Conservation (phyloP, 2,329 filamentous ascomycete genomes). For the Aspergillus fumigatiaffinis region DNA sequence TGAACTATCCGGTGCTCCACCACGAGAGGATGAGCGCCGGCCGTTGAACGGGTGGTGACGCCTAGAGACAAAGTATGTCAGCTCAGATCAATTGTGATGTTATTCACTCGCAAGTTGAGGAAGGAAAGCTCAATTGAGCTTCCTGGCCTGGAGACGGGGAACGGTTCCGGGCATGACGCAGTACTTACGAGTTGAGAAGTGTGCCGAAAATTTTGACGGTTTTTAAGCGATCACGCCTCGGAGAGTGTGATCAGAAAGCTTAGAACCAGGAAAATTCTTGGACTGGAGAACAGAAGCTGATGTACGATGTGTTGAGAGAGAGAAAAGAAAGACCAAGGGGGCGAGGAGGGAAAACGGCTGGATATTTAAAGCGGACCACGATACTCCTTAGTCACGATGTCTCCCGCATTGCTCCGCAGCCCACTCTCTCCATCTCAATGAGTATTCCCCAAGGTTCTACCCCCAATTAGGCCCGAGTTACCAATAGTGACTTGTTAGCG, state of each 20-base stretch:
- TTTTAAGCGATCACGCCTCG: slow-evolving; percentile 55
- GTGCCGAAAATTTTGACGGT: slow-evolving; percentile 98
- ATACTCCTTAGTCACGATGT: slow-evolving; percentile 4
- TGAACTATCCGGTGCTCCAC: slow-evolving; percentile 66
- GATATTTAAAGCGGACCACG: slow-evolving; percentile 6
- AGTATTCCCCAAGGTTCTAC: not conserved
- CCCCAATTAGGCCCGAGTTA: not conserved
- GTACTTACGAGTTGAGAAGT: slow-evolving; percentile 86
- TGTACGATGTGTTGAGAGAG: slow-evolving; percentile 9
- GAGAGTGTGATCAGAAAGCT: slow-evolving; percentile 38
- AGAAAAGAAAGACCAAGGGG: slow-evolving; percentile 2
- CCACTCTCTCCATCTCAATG: not conserved
- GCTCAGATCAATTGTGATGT: not conserved
- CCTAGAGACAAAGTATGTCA: slow-evolving; percentile 45
- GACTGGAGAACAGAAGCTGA: slow-evolving; percentile 15
- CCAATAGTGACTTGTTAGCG: not conserved
- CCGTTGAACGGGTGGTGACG: slow-evolving; percentile 94
- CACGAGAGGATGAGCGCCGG: slow-evolving; percentile 87
- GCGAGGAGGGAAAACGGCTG: not conserved
- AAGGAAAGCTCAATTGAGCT: slow-evolving; percentile 1
- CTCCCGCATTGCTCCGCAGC: slow-evolving; percentile 5
- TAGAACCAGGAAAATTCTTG: slow-evolving; percentile 35
- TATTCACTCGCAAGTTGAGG: not conserved
- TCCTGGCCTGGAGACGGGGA: not conserved
- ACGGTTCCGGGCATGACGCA: not conserved